Evolutionary conservation across 2,329 filamentous ascomycete genomes (phyloP).

Genomic region (Microsporum ferrugineum): DNA sequence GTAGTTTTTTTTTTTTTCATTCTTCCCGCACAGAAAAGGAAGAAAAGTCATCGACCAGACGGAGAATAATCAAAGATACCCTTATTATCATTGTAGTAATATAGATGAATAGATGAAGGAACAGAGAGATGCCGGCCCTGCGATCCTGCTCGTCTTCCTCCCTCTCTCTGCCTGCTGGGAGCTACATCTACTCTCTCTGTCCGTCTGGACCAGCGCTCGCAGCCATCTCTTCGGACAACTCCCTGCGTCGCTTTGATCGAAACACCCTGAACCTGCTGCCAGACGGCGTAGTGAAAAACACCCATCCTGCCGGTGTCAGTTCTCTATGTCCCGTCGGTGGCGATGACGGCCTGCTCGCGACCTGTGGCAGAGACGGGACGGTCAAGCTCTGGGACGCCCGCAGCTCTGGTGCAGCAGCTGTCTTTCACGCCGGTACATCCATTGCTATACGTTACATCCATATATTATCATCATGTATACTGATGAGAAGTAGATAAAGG

Average conservation of each 20-base stretch:
- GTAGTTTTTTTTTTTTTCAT: neutral
- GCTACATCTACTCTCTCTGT: conserved; percentile 35
- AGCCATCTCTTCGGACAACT: conserved; percentile 37
- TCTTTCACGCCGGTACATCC: conserved; percentile 26
- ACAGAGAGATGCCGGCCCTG: conserved; percentile 3
- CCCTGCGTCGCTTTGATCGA: conserved; percentile 32
- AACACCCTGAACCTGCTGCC: conserved; percentile 23
- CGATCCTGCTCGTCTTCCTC: conserved; percentile 19
- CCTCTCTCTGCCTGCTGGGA: conserved; percentile 29
- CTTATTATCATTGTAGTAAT: neutral
- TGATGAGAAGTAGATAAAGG: conserved; percentile 32
- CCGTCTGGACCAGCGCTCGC: conserved; percentile 25
- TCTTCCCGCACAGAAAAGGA: neutral
- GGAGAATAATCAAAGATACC: neutral
- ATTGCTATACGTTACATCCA: neutral
- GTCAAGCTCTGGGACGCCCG: conserved; percentile 34
- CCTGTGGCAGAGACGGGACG: conserved; percentile 28
- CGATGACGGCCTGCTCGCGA: conserved; percentile 14
- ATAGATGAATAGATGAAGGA: neutral
- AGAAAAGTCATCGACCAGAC: neutral
- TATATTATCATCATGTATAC: neutral
- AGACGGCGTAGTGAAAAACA: conserved; percentile 11
- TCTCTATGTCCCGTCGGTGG: conserved; percentile 17
- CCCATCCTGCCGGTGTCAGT: conserved; percentile 27
- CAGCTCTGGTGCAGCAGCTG: conserved; percentile 21